Evolutionary conservation across 2,329 filamentous ascomycete species (phyloP), one percentile per base, ranked within the genome.

Genomic region (Ramularia endophylla): DNA sequence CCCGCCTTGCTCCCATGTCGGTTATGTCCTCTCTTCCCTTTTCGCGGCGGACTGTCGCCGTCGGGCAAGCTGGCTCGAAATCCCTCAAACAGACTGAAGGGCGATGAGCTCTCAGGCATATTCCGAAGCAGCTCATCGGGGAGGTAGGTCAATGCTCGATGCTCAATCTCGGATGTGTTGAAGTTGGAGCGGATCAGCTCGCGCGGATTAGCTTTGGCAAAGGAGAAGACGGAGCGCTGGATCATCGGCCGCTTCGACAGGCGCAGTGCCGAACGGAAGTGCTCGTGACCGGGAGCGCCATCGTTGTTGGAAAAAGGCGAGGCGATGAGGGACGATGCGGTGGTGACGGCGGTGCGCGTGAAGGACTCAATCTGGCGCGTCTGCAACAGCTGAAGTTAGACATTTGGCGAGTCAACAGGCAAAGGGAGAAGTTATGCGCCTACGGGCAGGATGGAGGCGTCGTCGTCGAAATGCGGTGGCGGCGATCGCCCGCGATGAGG

Each of bases 31-130:
- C 77, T 78, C n/a, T 45, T 47, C 3, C 40, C 36, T 27, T 46
- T 49, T 8, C 40, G 36, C 11, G 42, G 29, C 5, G 48, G 78
- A 39, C 59, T 64, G 40, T 69, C 70, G 35, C 73, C 68, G 42
- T 92, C 85, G 2, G 89, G 89, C 48, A 95, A 74, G 50, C 81
- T 89, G 35, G 90, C 92, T 67, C 94, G 83, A 65, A 98, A 98
- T 52, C 92, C 92, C 65, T 98, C 87, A 64, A 98, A 97, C 32
- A 98, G 74, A 29, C 89, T 95, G 68, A 94, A 98, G 12, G 81
- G 73, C 65, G 86, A 94, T 16, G 83, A 81, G 60, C 83, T 77
- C 46, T 94, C 87, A 53, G 92, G 92, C 37, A 95, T 90, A 62
- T 95, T 89, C 52, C 73, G 72, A 34, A 98, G 78, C 53, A 98